Conservation (phyloP, 371 early-diverging fungal species). For the Basidiobolus meristosporus region DNA sequence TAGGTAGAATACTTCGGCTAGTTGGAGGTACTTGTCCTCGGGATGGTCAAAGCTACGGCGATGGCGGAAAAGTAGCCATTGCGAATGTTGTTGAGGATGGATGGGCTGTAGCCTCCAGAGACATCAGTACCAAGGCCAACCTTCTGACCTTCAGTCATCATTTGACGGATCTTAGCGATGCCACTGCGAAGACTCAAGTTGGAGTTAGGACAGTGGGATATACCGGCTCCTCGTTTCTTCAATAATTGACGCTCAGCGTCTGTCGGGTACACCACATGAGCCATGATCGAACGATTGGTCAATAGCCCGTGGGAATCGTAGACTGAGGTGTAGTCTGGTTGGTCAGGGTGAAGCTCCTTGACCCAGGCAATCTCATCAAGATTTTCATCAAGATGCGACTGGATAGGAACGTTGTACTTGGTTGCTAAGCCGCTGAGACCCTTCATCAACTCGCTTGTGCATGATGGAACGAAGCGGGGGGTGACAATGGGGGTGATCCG, state of each 20-base stretch:
- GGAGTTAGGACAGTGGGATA: conserved; percentile 81
- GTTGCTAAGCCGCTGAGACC: conserved; percentile 46
- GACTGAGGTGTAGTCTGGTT: conserved; percentile 45
- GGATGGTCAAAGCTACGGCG: no score
- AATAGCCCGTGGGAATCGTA: conserved; percentile 53
- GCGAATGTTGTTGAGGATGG: conserved; percentile 70
- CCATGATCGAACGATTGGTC: conserved; percentile 56
- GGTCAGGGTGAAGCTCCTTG: conserved; percentile 41
- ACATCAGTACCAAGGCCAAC: conserved; percentile 90
- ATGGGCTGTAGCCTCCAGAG: conserved; percentile 67
- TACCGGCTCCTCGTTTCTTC: conserved; percentile 31
- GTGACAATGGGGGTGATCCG: conserved; percentile 70
- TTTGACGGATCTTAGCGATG: conserved; percentile 52
- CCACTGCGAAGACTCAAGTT: conserved; percentile 77
- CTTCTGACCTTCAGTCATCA: conserved; percentile 42
- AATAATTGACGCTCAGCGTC: conserved; percentile 44
- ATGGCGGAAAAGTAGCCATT: no score
- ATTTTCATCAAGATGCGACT: conserved; percentile 86
- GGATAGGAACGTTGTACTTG: conserved; percentile 46
- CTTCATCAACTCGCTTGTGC: conserved; percentile 40
- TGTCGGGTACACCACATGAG: no score
- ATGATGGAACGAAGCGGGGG: conserved; percentile 78
- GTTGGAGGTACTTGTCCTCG: no score
- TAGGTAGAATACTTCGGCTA: no score
- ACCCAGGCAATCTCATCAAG: conserved; percentile 52